phyloP scores from a whole-genome alignment of 768 basidiomycete species.

The Boletales sp. region DNA sequence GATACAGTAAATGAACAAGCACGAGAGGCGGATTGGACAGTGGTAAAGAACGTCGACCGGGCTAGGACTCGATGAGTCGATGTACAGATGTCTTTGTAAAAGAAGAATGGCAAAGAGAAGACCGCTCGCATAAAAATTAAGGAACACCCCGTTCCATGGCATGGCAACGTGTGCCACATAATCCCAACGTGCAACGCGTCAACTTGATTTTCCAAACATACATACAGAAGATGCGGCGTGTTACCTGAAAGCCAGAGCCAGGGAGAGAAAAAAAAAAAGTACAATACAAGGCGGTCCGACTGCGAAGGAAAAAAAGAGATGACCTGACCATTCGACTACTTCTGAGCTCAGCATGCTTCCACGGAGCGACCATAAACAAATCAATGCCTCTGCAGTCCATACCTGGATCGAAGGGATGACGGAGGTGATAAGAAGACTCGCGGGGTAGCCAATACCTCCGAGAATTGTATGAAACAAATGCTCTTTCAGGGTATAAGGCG shows the following conservation, averaged over 20 bases:
- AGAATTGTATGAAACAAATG: slow-evolving; percentile 18
- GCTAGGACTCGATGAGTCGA: slow-evolving; percentile 7
- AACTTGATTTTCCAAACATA: slow-evolving; percentile 27
- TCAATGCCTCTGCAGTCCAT: slow-evolving; percentile 28
- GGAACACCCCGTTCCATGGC: slow-evolving; percentile 12
- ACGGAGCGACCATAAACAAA: slow-evolving; percentile 23
- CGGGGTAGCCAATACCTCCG: slow-evolving; percentile 23
- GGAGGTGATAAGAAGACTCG: slow-evolving; percentile 20
- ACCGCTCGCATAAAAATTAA: slow-evolving; percentile 17
- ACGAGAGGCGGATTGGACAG: slow-evolving; percentile 17
- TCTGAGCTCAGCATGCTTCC: slow-evolving; percentile 27
- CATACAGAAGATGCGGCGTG: slow-evolving; percentile 31
- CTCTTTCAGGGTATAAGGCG: slow-evolving; percentile 54
- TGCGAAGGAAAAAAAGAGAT: slow-evolving; percentile 18
- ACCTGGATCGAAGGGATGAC: slow-evolving; percentile 23
- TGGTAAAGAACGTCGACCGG: slow-evolving; percentile 24
- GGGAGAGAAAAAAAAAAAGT: slow-evolving; percentile 23
- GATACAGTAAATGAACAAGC: slow-evolving; percentile 22
- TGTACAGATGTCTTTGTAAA: slow-evolving; percentile 16
- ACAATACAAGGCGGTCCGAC: slow-evolving; percentile 37
- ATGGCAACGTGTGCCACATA: slow-evolving; percentile 24
- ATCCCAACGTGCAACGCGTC: background rate
- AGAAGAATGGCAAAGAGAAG: slow-evolving; percentile 8
- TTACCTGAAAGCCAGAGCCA: background rate
- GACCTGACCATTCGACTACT: slow-evolving; percentile 26